Evolutionary conservation across 495 filamentous ascomycete species (phyloP).

Genomic region (Daldinia concentrica): DNA sequence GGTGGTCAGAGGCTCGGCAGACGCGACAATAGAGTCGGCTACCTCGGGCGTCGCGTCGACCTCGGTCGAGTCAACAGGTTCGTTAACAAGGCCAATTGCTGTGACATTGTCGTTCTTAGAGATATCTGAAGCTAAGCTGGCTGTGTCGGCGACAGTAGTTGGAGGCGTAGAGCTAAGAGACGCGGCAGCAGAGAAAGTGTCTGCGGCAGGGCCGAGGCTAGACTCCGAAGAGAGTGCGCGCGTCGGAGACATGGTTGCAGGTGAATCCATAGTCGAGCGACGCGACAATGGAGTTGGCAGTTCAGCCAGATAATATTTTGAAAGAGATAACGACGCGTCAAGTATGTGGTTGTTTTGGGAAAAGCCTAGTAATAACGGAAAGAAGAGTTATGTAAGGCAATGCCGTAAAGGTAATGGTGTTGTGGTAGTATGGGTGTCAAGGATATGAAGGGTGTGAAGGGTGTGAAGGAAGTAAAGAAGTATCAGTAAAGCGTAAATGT

Average conservation of each 20-base stretch:
- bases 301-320: constrained; percentile 7
- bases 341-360: constrained; percentile 19
- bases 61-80: constrained; percentile 33
- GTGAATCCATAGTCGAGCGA: constrained; percentile 39
- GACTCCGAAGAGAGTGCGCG: constrained; percentile 46
- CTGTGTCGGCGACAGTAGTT: constrained; percentile 57
- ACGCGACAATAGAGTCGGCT: constrained; percentile 53
- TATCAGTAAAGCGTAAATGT: background rate
- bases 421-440: constrained; percentile 1
- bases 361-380: constrained; percentile 3
- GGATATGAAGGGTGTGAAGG: background rate
- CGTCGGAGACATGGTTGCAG: constrained; percentile 37
- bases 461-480: constrained; percentile 6
- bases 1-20: constrained; percentile 15
- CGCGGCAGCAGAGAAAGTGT: constrained; percentile 53
- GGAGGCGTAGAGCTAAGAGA: constrained; percentile 61
- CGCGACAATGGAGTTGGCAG: constrained; percentile 29
- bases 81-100: constrained; percentile 34
- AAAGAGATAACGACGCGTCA: constrained; percentile 28
- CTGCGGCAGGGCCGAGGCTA: constrained; percentile 46
- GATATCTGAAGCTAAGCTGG: constrained; percentile 56
- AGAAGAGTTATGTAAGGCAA: constrained; percentile 16
- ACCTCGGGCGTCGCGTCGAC: constrained; percentile 44
- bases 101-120: constrained; percentile 39
- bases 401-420: background rate